These are phyloP conservation scores for Clavispora fructus DNA, from an alignment of 805 yeast genomes.

Conservation along the genomic window DNA sequence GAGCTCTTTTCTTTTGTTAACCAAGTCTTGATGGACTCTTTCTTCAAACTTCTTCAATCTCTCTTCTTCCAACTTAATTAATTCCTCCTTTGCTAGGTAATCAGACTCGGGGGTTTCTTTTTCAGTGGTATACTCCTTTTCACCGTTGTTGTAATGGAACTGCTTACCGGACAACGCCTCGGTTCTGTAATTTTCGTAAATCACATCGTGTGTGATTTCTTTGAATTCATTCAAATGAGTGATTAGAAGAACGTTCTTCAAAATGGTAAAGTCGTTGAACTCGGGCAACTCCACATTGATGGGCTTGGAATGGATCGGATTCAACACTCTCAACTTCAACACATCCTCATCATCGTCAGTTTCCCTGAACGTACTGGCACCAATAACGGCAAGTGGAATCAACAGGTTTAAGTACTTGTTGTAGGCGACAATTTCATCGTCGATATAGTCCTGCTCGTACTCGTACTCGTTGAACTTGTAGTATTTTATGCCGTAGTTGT, in stretches of 20 bases:
- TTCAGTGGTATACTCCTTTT: conserved; percentile 7
- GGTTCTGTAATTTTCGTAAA: conserved; percentile 88
- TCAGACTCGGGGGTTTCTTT: conserved; percentile 15
- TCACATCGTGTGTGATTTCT: conserved; percentile 79
- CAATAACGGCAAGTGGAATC: conserved; percentile 65
- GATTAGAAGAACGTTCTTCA: conserved; percentile 74
- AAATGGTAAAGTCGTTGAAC: conserved; percentile 71
- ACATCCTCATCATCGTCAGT: conserved; percentile 29
- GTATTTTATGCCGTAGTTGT: conserved; percentile 62
- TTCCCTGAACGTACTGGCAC: conserved; percentile 59
- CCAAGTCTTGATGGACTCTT: conserved; percentile 81
- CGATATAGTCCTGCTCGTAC: conserved; percentile 43
- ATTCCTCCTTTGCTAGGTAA: conserved; percentile 72
- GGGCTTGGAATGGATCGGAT: conserved; percentile 45
- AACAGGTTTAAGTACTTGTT: conserved; percentile 59
- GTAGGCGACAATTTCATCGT: conserved; percentile 61
- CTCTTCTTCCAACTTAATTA: conserved; percentile 84
- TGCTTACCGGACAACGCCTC: conserved; percentile 69
- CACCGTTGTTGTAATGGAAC: conserved; percentile 33
- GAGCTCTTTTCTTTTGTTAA: conserved; percentile 75
- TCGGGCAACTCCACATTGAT: conserved; percentile 67
- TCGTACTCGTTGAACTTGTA: conserved; percentile 67
- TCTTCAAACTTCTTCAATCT: conserved; percentile 81
- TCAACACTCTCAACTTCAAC: conserved; percentile 49
- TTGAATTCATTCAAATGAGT: conserved; percentile 85